phyloP scores from a whole-genome alignment of 805 yeast genomes.

The Candida taoyuanica region DNA sequence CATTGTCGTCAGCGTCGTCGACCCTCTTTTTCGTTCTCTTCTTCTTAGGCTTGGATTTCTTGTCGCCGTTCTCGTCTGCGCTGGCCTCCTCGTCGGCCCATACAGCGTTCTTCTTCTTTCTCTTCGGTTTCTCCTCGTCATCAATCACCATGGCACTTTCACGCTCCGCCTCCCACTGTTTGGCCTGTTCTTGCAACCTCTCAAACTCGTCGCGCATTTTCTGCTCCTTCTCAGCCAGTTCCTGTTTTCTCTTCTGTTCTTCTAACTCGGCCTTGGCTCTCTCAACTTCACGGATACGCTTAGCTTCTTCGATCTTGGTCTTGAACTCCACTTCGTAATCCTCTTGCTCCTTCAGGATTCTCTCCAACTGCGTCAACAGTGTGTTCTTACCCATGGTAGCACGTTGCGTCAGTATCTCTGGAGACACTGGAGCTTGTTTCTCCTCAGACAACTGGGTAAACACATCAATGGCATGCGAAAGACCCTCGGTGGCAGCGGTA shows the following conservation, averaged over 20 bases:
- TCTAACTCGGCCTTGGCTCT: constrained; percentile 47
- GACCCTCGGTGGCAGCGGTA: constrained; percentile 47
- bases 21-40: constrained; percentile 6
- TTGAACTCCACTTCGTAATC: constrained; percentile 55
- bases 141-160: constrained; percentile 30
- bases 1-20: constrained; percentile 19
- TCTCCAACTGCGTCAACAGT: constrained; percentile 63
- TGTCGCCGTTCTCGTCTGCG: constrained; percentile 13
- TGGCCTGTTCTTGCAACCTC: constrained; percentile 51
- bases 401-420: constrained; percentile 76
- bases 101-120: constrained; percentile 37
- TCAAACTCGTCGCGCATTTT: constrained; percentile 39
- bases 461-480: constrained; percentile 55
- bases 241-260: constrained; percentile 39
- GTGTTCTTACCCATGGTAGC: constrained; percentile 83
- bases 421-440: constrained; percentile 68
- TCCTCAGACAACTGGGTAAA: constrained; percentile 56
- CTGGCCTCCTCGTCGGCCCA: constrained; percentile 41
- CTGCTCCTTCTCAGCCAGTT: constrained; percentile 44
- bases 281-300: constrained; percentile 44
- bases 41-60: constrained; percentile 1
- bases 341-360: constrained; percentile 66
- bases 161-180: constrained; percentile 54
- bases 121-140: constrained; percentile 34
- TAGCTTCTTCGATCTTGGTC: constrained; percentile 68